Base-by-base conservation (phyloP, 495 filamentous ascomycete species). In the Podospora pseudocomata region DNA sequence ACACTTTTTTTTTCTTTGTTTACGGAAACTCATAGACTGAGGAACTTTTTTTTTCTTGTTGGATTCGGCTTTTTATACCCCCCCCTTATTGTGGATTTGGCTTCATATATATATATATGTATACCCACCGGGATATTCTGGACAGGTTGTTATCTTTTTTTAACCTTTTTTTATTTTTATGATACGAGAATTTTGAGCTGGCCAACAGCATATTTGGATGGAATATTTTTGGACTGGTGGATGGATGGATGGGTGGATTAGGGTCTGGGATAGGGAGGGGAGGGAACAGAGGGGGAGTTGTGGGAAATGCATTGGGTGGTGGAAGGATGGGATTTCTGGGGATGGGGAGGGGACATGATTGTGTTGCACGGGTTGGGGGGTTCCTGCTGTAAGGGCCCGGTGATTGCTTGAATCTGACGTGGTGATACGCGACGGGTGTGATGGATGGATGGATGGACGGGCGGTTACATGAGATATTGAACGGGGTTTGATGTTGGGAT, bases 91-190 rank as follows among this genome's bases (percentile, higher is more conserved):
- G 7, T 11, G 15, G 15, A 49, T n/a, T 28, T 55, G 16, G 23
- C 27, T 65, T 71, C 58, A 11, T n/a, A 27, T 65, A 68, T 39
- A 65, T 71, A 68, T 68, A 71, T 20, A 1, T 20, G n/a, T n/a
- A 71, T 68, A 71, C 59, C 63, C 66, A 60, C 55, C 60, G 19
- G 19, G 39, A 61, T 27, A 49, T 15, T 65, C 28, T 5, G 60
- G 39, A 67, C 44, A 54, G 34, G 64, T 59, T 44, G 19, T 20
- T 23, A 30, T 49, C 16, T 53, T 63, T 53, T 26, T 28, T 56
- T 56, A 1, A 26, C 0, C 55, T 26, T 39, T 6, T n/a, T 30
- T 57, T 65, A 16, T 63, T 63, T 49, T 49, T 63, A 39, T 39
- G 15, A 39, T 49, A 39, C 32, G 20, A 39, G 3, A 28, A 34